phyloP scores from a whole-genome alignment of 106 monocot genomes.

The Narthecium ossifragum region DNA sequence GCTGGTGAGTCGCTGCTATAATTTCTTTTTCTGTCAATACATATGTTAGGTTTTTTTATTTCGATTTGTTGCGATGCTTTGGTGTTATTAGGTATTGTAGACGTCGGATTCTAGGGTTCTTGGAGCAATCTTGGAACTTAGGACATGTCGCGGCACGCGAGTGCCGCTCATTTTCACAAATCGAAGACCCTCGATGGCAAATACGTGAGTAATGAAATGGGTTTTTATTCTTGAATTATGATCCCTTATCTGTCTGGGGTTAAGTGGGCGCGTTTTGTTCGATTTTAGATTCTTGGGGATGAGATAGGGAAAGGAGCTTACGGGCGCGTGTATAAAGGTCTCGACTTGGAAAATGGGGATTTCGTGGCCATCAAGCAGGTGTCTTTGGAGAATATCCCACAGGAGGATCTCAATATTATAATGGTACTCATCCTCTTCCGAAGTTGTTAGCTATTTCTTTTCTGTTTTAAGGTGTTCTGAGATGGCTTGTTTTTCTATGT shows the following conservation, averaged over 20 bases:
- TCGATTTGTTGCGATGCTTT: too few species aligned
- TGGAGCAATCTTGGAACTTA: background rate
- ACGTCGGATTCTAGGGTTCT: slow-evolving; percentile 9
- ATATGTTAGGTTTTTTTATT: too few species aligned
- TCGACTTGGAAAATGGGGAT: slow-evolving; percentile 95
- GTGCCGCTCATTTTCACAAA: slow-evolving; percentile 59
- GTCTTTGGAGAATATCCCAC: slow-evolving; percentile 92
- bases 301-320: slow-evolving; percentile 99
- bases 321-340: slow-evolving; percentile 90
- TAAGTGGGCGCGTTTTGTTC: background rate
- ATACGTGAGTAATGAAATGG: slow-evolving; percentile 52
- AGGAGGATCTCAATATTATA: slow-evolving; percentile 97
- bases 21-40: too few species aligned
- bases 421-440: slow-evolving; percentile 47
- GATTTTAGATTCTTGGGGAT: slow-evolving; percentile 86
- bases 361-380: slow-evolving; percentile 99
- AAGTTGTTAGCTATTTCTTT: too few species aligned
- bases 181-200: slow-evolving; percentile 89
- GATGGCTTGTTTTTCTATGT: too few species aligned
- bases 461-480: too few species aligned
- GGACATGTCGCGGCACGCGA: slow-evolving; percentile 64
- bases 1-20: too few species aligned
- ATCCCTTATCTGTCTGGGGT: slow-evolving; percentile 2
- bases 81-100: too few species aligned
- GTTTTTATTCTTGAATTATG: background rate